Evolutionary conservation across 2,329 filamentous ascomycete genomes (phyloP), one percentile per base, ranked within the genome.

Genomic region (Endoconidiophora laricicola): DNA sequence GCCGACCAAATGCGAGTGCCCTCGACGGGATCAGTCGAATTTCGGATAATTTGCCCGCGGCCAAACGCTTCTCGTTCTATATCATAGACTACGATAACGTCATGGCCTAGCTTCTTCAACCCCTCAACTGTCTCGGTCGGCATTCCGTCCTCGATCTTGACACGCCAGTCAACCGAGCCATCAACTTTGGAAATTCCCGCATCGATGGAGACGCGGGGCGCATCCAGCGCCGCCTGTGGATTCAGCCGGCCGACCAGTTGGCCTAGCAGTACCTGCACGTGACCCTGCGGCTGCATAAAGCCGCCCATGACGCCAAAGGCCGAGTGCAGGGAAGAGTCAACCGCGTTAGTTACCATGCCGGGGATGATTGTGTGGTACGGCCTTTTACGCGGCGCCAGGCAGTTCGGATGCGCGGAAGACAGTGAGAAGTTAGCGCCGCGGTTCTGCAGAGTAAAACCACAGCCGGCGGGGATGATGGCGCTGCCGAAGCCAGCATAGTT

Each of bases 321-420:
- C 3, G 78, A 83, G 63, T 94, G 85, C 51, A 96, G 66, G 45
- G 75, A 80, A 23, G 77, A 76, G 57, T 93, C 86, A 3, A 68
- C 66, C 16, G 76, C 62, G 57, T 91, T 86, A 0, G 91, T 96
- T 16, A 90, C 78, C 63, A 96, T 74, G 0, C 84, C 90, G 0
- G 91, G 90, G 58, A 98, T 98, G 63, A 98, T 96, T 49, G 91
- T 98, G 65, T 96, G 91, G 65, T 96, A 98, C 0, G 91, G 91
- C 43, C 91, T 68, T 69, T 96, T 96, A 33, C 79, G 70, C 0
- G 87, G 85, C 6, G 77, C 84, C 12, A 94, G 70, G 18, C 72
- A 73, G 60, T 96, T 96, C 1, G 88, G 86, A 60, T 94, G 88
- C 1, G 68, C 67, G 0, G 71, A 62, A 22, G 74, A 66, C 0